Percentiles rank a stretch among this genome's conserved stretches.
These are phyloP conservation scores for Mortierella sp. DNA, from an alignment of 371 early-diverging fungal species.

Conservation along the genomic window DNA sequence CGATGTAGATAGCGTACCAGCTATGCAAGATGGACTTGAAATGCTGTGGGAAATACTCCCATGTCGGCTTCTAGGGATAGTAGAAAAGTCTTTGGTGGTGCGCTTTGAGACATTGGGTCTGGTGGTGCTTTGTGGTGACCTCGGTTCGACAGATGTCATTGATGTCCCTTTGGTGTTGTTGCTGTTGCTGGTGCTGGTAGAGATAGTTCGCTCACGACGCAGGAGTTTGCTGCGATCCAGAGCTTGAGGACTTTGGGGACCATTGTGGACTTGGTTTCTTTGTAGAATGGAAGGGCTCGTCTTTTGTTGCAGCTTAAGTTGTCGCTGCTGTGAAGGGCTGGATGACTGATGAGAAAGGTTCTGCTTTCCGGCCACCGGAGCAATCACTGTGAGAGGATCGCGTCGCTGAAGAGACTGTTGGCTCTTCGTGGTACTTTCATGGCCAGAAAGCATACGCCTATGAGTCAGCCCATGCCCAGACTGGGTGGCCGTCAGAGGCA, in stretches of 20 bases:
- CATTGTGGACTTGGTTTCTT: background rate
- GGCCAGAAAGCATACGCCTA: conserved; percentile 3
- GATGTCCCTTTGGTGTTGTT: background rate
- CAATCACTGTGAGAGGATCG: no score
- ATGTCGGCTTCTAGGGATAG: no score
- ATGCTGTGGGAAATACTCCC: background rate
- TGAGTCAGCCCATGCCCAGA: conserved; percentile 7
- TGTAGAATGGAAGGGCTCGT: background rate
- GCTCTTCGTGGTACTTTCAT: background rate
- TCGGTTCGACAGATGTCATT: conserved; percentile 12
- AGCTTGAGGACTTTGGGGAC: background rate
- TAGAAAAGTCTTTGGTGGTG: background rate
- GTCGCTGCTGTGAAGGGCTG: background rate
- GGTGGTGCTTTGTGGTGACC: conserved; percentile 3
- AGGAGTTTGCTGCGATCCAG: no score
- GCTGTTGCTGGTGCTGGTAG: conserved; percentile 1
- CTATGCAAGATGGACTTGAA: background rate
- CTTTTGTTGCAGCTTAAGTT: background rate
- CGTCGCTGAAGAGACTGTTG: no score
- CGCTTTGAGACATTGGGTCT: conserved; percentile 11
- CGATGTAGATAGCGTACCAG: background rate
- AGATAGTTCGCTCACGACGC: conserved; percentile 18
- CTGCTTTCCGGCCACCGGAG: background rate
- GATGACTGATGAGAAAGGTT: no score
- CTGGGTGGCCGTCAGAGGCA: conserved; percentile 24